Base-by-base conservation (phyloP, 176 grass and related monocot genomes). In the Ampelocalamus luodianensis region DNA sequence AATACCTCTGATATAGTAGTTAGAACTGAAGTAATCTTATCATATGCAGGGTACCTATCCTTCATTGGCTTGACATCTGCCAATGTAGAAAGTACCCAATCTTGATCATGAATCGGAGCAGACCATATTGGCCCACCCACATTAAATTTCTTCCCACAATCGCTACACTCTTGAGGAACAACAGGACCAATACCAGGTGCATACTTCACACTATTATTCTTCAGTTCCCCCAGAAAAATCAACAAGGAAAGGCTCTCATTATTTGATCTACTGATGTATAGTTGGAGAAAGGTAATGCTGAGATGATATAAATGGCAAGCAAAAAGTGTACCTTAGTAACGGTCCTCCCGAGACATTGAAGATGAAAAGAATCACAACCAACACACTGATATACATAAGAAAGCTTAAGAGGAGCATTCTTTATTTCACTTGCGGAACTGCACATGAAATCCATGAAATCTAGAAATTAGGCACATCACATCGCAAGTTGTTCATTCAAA, bases 111-210 rank as follows among this genome's bases (percentile, higher is more conserved):
- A 23, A 98, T 98, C 39, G 93, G 96, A 85, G 93, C 96, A 61
- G 96, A 98, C 91, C 91, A 98, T 72, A 98, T 95, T 45, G 96
- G 96, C 3, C 96, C 96, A 60, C 96, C 96, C 74, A 98, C 88
- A 79, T 92, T 93, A 89, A 95, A 93, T 89, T 90, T 93, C 80
- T 95, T 98, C 62, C 93, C 89, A 17, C 93, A 98, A 65, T 95
- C 77, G 3, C 77, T 88, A 60, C 93, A 98, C 53, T 92, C 93
- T 92, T 98, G 96, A 72, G 93, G 88, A 82, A 98, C 96, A 80
- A 87, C 87, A 77, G 96, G 96, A 40, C 96, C 96, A 89, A 92
- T 89, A 60, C 89, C 91, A 85, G 91, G 96, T 68, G 93, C 93
- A 87, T 89, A 62, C 69, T 92, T 98, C 67, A 95, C 88, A 61